Base-by-base conservation (phyloP, 169 alveolate species). In the Plasmodium berghei region DNA sequence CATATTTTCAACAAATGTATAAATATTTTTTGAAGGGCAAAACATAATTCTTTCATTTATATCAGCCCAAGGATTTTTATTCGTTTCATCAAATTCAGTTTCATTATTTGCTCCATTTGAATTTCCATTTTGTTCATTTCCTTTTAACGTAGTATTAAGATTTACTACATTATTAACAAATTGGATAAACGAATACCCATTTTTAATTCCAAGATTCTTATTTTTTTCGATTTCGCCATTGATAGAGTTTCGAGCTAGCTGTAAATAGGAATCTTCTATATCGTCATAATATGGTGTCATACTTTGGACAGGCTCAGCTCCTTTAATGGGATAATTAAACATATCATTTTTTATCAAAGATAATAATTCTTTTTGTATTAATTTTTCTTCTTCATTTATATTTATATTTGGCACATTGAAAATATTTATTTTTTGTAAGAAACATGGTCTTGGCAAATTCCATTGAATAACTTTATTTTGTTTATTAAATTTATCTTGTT, bases 11-110 rank as follows among this genome's bases (percentile, higher is more conserved):
- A 87, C 61, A 45, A 28, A 49, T 48, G 64, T 62, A 55, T 70
- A 91, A 3, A 48, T 28, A 34, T 91, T 91, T 52, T 74, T 74
- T 46, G 72, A 80, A 4, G 94, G 94, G 18, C 69, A 86, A 55
- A 72, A 91, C 18, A 91, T 71, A n/a, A 72, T 24, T n/a, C 64
- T 28, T 20, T 72, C 62, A 52, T 69, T 74, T 16, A 72, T 58
- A 20, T 55, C 49, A 46, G n/a, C 52, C 61, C 83, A 71, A 34
- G 42, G 42, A 34, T 34, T 34, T 8, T 28, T 9, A 26, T 64
- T 80, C 2, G 52, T 12, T 14, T 22, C 49, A 24, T 70, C 45
- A 5, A 14, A 2, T 63, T 63, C 72, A 63, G 22, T 2, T 28
- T 86, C 58, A 40, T 18, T 5, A 40, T n/a, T 75, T 24, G 28